Conservation (phyloP, 1,284 basidiomycete species). For the Taiwanofungus camphoratus region DNA sequence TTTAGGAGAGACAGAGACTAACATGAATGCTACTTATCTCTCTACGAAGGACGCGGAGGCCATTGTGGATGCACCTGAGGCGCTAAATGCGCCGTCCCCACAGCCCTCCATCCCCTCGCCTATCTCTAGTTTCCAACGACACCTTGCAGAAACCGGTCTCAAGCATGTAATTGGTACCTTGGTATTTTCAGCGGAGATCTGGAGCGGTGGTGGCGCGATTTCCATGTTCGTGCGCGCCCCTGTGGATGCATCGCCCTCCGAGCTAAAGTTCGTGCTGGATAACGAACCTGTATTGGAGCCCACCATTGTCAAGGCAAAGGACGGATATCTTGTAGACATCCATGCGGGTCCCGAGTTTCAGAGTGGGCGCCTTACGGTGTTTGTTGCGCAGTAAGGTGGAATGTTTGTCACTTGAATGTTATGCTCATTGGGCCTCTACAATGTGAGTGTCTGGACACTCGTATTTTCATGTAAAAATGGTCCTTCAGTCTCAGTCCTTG, state of each 20-base stretch:
- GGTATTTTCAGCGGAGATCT: constrained; percentile 2
- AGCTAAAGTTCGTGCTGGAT: not conserved
- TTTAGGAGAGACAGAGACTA: no score
- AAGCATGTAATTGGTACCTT: not conserved
- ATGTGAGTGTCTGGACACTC: no score
- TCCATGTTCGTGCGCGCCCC: constrained; percentile 5
- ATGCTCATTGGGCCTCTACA: no score
- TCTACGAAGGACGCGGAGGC: no score
- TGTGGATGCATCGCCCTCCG: not conserved
- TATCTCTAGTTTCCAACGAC: not conserved
- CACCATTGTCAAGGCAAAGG: not conserved
- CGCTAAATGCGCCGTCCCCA: not conserved
- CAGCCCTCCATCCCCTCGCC: not conserved
- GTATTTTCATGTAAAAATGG: no score
- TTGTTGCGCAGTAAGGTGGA: no score
- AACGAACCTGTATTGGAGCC: not conserved
- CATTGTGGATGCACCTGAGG: no score
- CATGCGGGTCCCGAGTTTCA: not conserved
- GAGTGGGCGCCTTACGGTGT: not conserved
- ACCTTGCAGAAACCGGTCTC: not conserved
- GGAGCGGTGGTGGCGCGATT: not conserved
- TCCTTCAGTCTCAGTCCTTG: no score
- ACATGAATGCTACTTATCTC: no score
- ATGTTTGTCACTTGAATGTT: not conserved
- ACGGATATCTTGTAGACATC: not conserved